Base-by-base conservation (phyloP, 164 flowering plant species). In the Kingdonia uniflora region DNA sequence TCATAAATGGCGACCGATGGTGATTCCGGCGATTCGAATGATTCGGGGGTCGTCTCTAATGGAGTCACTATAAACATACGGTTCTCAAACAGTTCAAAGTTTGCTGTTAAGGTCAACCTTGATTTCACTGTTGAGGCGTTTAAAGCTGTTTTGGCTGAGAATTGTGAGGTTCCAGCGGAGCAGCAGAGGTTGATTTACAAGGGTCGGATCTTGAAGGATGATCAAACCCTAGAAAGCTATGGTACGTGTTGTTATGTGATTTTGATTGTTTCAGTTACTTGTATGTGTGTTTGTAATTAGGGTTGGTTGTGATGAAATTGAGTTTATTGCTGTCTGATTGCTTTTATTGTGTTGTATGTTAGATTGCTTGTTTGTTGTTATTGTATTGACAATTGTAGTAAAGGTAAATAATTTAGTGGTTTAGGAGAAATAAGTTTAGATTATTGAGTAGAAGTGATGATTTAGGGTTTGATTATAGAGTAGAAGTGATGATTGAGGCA, bases 201-300 rank as follows among this genome's bases (percentile, higher is more conserved):
- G 52, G 89, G 89, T 2, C 81, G 84, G 67, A 78, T 82, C 68
- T 56, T 82, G 57, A 82, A 78, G 66, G 84, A 82, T 58, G 86
- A 82, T 42, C 85, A 78, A 42, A 73, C 82, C 58, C 75, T 81
- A 46, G 52, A 59, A 19, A 77, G 78, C 74, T 81, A 79, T 51
- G 87, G 87, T 81, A 60, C 22, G 39, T 42, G n/a, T 11, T 45
- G 33, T 16, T 54, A 10, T 43, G 40, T 11, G 11, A 21, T 6
- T 20, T 61, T 26, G 14, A 7, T 7, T 37, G 40, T 37, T 37
- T 37, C n/a, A 37, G 7, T 37, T 37, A 13, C 40, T 37, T 37
- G 40, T 37, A 13, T 37, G 7, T 13, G 11, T 37, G 40, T 37
- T 37, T 37, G 40, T 7, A 37, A 13, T n/a, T n/a, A n/a, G n/a